These are phyloP conservation scores for Ceratobasidium sp. DNA, from an alignment of 1,284 basidiomycete species.

Conservation along the genomic window DNA sequence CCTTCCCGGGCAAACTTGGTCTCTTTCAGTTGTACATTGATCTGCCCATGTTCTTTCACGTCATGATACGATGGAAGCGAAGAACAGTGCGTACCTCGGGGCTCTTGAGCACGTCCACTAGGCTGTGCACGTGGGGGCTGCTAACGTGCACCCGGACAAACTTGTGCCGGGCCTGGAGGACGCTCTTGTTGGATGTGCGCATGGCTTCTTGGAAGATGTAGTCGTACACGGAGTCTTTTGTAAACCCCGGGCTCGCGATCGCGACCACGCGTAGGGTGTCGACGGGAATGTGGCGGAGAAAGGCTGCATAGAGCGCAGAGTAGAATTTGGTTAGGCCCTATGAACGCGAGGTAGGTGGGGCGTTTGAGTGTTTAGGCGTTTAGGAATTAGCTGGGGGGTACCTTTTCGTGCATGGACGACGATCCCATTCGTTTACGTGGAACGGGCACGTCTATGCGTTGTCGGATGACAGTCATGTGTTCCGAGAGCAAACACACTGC, in stretches of 20 bases:
- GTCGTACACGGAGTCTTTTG: constrained; percentile 89
- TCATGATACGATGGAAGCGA: constrained; percentile 1
- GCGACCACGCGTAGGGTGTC: constrained; percentile 87
- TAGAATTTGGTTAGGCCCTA: constrained; percentile 83
- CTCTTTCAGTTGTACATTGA: constrained; percentile 84
- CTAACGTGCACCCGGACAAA: constrained; percentile 91
- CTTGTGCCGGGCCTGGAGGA: constrained; percentile 83
- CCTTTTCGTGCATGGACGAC: constrained; percentile 86
- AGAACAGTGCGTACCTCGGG: constrained; percentile 73
- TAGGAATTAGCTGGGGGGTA: constrained; percentile 46
- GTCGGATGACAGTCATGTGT: constrained; percentile 95
- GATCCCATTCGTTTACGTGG: constrained; percentile 90
- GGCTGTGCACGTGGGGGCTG: constrained; percentile 94
- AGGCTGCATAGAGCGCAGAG: constrained; percentile 84
- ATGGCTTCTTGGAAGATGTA: constrained; percentile 86
- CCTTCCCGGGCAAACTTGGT: constrained; percentile 98
- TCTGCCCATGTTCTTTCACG: constrained; percentile 55
- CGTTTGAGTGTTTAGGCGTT: constrained; percentile 41
- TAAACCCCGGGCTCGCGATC: constrained; percentile 96
- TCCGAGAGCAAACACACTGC: constrained; percentile 94
- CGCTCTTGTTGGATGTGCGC: constrained; percentile 82
- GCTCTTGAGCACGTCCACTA: constrained; percentile 94
- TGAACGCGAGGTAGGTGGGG: not conserved
- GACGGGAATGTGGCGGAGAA: constrained; percentile 90
- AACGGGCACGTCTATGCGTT: constrained; percentile 89